Evolutionary conservation across 164 flowering plant species (phyloP).

Genomic region (Brasenia schreberi): DNA sequence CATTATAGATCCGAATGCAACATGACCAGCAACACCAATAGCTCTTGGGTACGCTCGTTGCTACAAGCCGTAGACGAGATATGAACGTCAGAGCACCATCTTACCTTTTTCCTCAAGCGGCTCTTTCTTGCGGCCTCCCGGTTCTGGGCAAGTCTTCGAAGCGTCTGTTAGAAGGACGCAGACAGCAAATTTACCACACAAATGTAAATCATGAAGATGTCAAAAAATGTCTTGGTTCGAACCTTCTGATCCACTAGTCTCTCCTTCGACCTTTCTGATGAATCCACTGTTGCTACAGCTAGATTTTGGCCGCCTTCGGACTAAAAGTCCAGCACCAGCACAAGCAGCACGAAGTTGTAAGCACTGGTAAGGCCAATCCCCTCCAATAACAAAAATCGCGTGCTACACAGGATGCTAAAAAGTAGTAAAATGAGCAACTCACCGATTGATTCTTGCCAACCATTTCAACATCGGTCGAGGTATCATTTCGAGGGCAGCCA

Average conservation of each 20-base stretch:
- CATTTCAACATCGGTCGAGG: conserved; percentile 68
- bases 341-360: not conserved
- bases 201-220: not conserved
- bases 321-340: conserved; percentile 15
- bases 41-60: too few species aligned
- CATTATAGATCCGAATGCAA: too few species aligned
- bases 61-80: too few species aligned
- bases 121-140: conserved; percentile 86
- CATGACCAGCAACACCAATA: too few species aligned
- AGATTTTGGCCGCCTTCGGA: conserved; percentile 30
- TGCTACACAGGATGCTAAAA: not conserved
- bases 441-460: conserved; percentile 61
- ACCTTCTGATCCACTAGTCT: conserved; percentile 74
- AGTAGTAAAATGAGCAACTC: not conserved
- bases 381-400: not conserved
- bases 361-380: too few species aligned
- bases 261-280: conserved; percentile 35
- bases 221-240: not conserved
- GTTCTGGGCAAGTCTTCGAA: conserved; percentile 81
- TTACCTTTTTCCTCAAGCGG: conserved; percentile 67
- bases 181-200: not conserved
- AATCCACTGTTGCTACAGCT: conserved; percentile 32
- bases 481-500: conserved; percentile 69
- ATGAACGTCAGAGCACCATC: conserved; percentile 1
- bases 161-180: conserved; percentile 28